These are phyloP conservation scores for Pseudozyma tsukubaensis DNA, from an alignment of 1,284 basidiomycete genomes.

Conservation along the genomic window DNA sequence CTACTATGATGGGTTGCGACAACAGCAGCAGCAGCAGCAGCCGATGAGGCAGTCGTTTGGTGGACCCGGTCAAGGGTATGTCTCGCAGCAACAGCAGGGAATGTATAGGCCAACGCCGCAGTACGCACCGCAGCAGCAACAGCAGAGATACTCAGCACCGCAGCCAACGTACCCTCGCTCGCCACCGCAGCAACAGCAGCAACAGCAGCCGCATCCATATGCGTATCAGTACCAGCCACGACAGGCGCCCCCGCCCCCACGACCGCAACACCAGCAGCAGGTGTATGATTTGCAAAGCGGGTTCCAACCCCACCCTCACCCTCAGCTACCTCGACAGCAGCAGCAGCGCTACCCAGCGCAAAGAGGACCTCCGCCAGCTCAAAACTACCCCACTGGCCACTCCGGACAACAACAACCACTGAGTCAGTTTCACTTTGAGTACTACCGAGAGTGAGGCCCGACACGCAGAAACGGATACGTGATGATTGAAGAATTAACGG, in stretches of 20 bases:
- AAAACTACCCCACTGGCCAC: background rate
- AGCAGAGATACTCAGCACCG: background rate
- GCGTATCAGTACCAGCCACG: no score
- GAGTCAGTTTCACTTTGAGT: conserved; percentile 27
- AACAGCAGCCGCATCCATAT: background rate
- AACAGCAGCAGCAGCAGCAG: conserved; percentile 3
- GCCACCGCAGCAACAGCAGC: conserved; percentile 2
- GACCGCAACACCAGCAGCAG: background rate
- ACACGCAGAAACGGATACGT: background rate
- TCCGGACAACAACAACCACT: background rate
- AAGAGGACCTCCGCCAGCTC: background rate
- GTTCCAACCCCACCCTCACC: background rate
- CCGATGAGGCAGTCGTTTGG: no score
- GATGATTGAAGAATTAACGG: background rate
- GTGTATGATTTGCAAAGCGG: background rate
- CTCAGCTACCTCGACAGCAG: conserved; percentile 1
- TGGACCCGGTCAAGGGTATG: no score
- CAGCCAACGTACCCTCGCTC: background rate
- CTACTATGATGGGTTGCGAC: conserved; percentile 13
- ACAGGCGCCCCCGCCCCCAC: background rate
- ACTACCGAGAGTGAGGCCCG: conserved; percentile 15
- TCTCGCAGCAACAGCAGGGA: background rate
- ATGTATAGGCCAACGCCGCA: background rate
- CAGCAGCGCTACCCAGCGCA: conserved; percentile 8
- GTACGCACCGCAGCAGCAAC: background rate